Conservation (phyloP, 345 rosid species). For the Syzygium grande region DNA sequence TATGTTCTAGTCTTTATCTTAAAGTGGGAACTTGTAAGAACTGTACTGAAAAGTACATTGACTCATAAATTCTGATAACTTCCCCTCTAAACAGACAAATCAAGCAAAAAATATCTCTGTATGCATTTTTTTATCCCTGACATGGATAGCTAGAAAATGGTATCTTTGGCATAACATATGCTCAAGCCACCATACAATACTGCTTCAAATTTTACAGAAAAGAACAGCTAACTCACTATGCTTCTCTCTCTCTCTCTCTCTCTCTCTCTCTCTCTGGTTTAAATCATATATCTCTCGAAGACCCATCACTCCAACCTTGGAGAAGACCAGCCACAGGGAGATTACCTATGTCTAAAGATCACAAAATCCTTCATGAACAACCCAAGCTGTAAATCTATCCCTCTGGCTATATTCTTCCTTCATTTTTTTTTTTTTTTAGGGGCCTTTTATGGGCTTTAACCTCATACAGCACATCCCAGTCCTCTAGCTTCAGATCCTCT, state of each 20-base stretch:
- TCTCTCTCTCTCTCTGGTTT: background rate
- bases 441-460: background rate
- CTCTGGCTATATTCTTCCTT: background rate
- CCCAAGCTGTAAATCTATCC: background rate
- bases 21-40: background rate
- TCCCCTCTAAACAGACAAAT: background rate
- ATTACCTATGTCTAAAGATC: background rate
- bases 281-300: background rate
- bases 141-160: background rate
- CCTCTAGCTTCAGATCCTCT: constrained; percentile 78
- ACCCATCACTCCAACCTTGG: background rate
- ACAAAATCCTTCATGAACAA: background rate
- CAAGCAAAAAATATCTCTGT: background rate
- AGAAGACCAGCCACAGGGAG: background rate
- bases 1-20: background rate
- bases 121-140: background rate
- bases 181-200: background rate
- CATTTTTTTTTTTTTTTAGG: constrained; percentile 5
- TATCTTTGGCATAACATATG: background rate
- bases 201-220: background rate
- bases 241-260: background rate
- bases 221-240: background rate
- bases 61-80: background rate
- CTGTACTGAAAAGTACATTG: background rate
- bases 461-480: constrained; percentile 52